phyloP scores from a whole-genome alignment of 148 eudicot species.

The Heliosperma pusillum region DNA sequence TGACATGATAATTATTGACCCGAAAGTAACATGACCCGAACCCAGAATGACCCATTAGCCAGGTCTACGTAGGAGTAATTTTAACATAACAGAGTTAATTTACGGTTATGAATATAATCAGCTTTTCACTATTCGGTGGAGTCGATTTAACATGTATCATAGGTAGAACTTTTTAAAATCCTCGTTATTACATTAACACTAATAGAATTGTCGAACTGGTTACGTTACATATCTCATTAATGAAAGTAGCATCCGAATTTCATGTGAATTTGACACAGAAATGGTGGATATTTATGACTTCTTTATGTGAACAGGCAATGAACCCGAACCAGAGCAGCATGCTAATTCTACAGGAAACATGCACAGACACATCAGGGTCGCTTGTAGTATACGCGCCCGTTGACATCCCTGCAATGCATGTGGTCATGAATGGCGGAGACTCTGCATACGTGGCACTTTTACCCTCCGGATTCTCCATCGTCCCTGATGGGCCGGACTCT shows the following conservation, averaged over 20 bases:
- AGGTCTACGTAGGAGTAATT: too few species aligned
- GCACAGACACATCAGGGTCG: conserved; percentile 83
- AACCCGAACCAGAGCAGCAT: conserved; percentile 83
- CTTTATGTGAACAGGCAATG: conserved; percentile 49
- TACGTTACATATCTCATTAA: too few species aligned
- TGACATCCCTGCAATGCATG: conserved; percentile 90
- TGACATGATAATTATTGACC: too few species aligned
- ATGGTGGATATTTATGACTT: not conserved
- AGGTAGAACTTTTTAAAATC: too few species aligned
- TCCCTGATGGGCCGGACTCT: conserved; percentile 57
- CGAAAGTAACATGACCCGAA: too few species aligned
- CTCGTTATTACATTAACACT: too few species aligned
- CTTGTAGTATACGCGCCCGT: conserved; percentile 95
- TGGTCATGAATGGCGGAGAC: conserved; percentile 97
- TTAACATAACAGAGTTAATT: too few species aligned
- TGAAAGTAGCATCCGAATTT: not conserved
- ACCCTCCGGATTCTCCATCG: conserved; percentile 84
- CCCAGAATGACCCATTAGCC: too few species aligned
- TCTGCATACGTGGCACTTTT: conserved; percentile 84
- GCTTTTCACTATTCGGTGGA: too few species aligned
- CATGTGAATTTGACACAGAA: conserved; percentile 5
- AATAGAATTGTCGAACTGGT: too few species aligned
- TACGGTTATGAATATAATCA: too few species aligned
- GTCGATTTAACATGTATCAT: too few species aligned
- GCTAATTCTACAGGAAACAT: conserved; percentile 88